Evolutionary conservation across 2,329 filamentous ascomycete species (phyloP).

Genomic region (Cytospora mali): DNA sequence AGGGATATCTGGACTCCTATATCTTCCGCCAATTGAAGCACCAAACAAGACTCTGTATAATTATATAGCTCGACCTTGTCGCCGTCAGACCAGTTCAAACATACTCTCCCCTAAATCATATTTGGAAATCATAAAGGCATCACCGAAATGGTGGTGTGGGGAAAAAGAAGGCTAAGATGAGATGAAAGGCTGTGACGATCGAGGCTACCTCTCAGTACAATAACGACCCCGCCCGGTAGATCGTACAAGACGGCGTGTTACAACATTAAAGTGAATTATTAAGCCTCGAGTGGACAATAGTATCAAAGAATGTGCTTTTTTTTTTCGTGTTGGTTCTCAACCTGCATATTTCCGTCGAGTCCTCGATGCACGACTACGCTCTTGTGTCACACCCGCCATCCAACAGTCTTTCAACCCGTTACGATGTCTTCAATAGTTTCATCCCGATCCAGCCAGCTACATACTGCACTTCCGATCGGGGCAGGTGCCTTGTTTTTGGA

Average conservation of each 20-base stretch:
- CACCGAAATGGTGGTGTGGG: too few species aligned
- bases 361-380: not conserved
- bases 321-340: not conserved
- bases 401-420: not conserved
- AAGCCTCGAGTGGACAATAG: not conserved
- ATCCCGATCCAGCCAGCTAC: constrained; percentile 5
- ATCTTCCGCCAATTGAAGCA: not conserved
- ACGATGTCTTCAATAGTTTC: constrained; percentile 2
- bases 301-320: not conserved
- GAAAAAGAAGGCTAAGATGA: too few species aligned
- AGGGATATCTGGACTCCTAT: too few species aligned
- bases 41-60: not conserved
- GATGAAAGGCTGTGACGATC: not conserved
- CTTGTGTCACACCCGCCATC: not conserved
- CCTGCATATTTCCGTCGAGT: not conserved
- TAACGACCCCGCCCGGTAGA: not conserved
- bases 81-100: not conserved
- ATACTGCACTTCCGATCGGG: constrained; percentile 12
- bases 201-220: not conserved
- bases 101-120: not conserved
- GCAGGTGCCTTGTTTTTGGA: not conserved
- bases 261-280: not conserved
- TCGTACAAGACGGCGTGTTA: not conserved
- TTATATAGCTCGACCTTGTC: not conserved
- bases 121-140: not conserved